Base-by-base conservation (phyloP, 331 rosid species). In the Spiraea crenata region DNA sequence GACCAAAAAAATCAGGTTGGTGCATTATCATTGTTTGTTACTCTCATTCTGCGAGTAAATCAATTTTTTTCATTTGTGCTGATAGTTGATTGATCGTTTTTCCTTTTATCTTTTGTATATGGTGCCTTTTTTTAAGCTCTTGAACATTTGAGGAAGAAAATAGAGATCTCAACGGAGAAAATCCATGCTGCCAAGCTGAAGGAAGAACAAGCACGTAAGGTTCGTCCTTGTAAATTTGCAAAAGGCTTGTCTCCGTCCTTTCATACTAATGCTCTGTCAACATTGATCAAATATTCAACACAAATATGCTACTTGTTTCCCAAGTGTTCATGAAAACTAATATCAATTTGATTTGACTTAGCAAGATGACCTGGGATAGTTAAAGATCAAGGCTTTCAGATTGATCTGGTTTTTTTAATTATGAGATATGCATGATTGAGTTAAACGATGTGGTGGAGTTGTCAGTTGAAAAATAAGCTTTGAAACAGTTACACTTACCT, bases 1-100 rank as follows among this genome's bases (percentile, higher is more conserved):
- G 97, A 59, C 97, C 99, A 0, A 93, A 93, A 75, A 93, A 93
- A 87, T 87, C 97, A 85, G 97, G 99, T 93, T 78, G 80, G 77
- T 61, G 47, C 60, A 56, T 44, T 72, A n/a, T 73, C 58, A 49
- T 65, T 68, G 58, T 71, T 82, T 56, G 56, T 77, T 70, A 20
- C 72, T 72, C 59, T 58, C 60, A 39, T 61, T 57, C 6, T 70
- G 9, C 0, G 10, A 25, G 42, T 42, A 13, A 15, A n/a, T 56
- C 44, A 17, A 0, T 14, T 44, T 42, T 40, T 34, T 67, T 75
- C 19, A 40, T 55, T 74, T 35, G 56, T 76, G 66, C 63, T 73
- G 57, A 7, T 58, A 7, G 65, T 79, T 79, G 76, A 65, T 73
- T 79, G 78, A 85, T 75, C 47, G 35, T 42, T 80, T 63, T 71